Evolutionary conservation across 1,139 yeast species (phyloP).

Genomic region (Protomyces inouyei): DNA sequence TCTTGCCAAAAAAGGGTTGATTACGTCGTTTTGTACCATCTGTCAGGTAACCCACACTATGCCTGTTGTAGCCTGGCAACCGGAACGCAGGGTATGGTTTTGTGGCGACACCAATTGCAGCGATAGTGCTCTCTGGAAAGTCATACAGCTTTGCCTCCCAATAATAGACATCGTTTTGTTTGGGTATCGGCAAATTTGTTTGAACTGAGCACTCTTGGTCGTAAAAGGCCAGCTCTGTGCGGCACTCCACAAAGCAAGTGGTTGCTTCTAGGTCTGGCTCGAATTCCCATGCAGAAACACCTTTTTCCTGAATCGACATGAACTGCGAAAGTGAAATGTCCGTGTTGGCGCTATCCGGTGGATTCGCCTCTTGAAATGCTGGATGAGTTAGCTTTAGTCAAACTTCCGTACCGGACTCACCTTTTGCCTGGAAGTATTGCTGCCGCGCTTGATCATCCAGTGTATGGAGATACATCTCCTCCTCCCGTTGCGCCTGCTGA

Average conservation of each 20-base stretch:
- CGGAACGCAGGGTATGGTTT: constrained; percentile 87
- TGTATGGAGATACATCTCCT: constrained; percentile 64
- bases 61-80: constrained; percentile 66
- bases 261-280: constrained; percentile 57
- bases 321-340: constrained; percentile 47
- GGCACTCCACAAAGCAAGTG: constrained; percentile 61
- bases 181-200: constrained; percentile 83
- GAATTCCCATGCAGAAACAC: constrained; percentile 90
- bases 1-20: constrained; percentile 65
- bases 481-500: constrained; percentile 59
- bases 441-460: constrained; percentile 50
- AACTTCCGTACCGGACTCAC: constrained; percentile 2
- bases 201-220: constrained; percentile 68
- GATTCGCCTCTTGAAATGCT: constrained; percentile 44
- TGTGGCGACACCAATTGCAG: constrained; percentile 75
- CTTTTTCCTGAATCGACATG: constrained; percentile 77
- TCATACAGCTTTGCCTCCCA: constrained; percentile 79
- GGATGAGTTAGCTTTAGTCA: constrained; percentile 47
- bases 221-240: constrained; percentile 71
- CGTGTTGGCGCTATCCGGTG: constrained; percentile 44
- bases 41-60: constrained; percentile 82
- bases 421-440: constrained; percentile 57
- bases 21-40: constrained; percentile 76
- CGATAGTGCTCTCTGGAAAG: constrained; percentile 50
- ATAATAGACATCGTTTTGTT: constrained; percentile 80